Evolutionary conservation across 257 asterid species (phyloP).

Genomic region (Thymus quinquecostatus): DNA sequence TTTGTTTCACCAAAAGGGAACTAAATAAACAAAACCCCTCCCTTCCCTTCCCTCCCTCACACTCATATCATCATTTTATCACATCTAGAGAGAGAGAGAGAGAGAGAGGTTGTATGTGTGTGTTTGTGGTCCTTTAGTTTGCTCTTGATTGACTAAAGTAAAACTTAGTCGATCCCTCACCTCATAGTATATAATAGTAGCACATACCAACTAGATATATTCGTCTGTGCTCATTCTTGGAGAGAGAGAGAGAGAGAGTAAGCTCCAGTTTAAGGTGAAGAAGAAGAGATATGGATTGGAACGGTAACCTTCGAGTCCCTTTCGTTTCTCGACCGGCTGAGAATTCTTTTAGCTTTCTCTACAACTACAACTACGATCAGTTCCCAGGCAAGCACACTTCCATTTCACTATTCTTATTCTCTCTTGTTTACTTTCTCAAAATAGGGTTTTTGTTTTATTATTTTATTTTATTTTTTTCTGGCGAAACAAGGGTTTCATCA

Average conservation of each 20-base stretch:
- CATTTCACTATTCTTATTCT: not conserved
- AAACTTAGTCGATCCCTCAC: not conserved
- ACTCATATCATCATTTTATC: no score
- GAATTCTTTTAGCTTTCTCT: constrained; percentile 63
- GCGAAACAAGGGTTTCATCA: not conserved
- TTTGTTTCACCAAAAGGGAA: constrained; percentile 30
- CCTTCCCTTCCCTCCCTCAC: no score
- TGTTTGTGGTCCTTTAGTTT: constrained; percentile 16
- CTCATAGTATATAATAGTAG: not conserved
- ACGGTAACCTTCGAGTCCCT: constrained; percentile 61
- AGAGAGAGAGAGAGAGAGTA: not conserved
- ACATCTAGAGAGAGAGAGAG: not conserved
- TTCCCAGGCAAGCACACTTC: constrained; percentile 46
- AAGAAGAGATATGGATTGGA: constrained; percentile 73
- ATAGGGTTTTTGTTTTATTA: not conserved
- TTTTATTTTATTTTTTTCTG: not conserved
- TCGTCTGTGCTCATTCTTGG: not conserved
- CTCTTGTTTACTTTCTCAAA: not conserved
- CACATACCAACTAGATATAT: not conserved
- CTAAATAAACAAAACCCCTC: no score
- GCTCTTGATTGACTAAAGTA: not conserved
- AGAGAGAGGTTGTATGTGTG: not conserved
- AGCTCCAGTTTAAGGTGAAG: no score
- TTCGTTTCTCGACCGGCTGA: constrained; percentile 61
- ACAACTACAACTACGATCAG: constrained; percentile 75